phyloP scores from a whole-genome alignment of 2,329 filamentous ascomycete genomes.

The Diaporthe citri region DNA sequence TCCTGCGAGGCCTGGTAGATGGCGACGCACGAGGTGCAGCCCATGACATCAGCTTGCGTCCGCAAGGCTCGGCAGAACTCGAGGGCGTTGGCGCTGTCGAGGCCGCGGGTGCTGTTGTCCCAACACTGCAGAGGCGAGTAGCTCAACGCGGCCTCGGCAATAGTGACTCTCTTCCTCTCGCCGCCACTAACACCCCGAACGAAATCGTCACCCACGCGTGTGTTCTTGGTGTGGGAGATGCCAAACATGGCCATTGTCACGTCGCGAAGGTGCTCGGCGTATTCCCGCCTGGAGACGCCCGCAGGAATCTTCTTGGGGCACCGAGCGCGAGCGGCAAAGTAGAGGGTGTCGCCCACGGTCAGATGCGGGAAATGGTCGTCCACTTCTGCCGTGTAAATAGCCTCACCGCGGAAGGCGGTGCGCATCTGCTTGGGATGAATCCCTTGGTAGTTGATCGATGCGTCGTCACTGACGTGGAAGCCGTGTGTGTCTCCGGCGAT shows the following conservation, averaged over 20 bases:
- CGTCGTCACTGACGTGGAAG: slow-evolving; percentile 75
- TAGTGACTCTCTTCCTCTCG: slow-evolving; percentile 77
- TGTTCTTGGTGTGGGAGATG: slow-evolving; percentile 79
- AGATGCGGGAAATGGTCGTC: slow-evolving; percentile 85
- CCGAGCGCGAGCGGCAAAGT: slow-evolving; percentile 79
- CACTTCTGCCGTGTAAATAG: slow-evolving; percentile 87
- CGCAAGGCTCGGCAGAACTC: slow-evolving; percentile 80
- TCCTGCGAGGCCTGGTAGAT: slow-evolving; percentile 79
- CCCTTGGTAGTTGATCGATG: slow-evolving; percentile 84
- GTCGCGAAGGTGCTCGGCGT: slow-evolving; percentile 74
- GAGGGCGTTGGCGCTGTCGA: slow-evolving; percentile 81
- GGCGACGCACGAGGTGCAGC: slow-evolving; percentile 75
- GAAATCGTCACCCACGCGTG: slow-evolving; percentile 80
- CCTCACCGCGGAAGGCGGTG: slow-evolving; percentile 82
- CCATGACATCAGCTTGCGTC: slow-evolving; percentile 75
- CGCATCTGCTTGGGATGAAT: slow-evolving; percentile 76
- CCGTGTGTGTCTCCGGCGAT: slow-evolving; percentile 87
- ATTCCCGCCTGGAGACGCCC: slow-evolving; percentile 66
- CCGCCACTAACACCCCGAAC: slow-evolving; percentile 81
- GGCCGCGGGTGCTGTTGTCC: slow-evolving; percentile 80
- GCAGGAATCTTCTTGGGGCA: slow-evolving; percentile 72
- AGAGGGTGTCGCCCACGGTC: slow-evolving; percentile 82
- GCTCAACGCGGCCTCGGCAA: slow-evolving; percentile 70
- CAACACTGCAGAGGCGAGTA: slow-evolving; percentile 72
- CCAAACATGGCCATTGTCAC: slow-evolving; percentile 83